Base-by-base conservation (phyloP, 345 rosid genomes). In the Populus pruinosa region DNA sequence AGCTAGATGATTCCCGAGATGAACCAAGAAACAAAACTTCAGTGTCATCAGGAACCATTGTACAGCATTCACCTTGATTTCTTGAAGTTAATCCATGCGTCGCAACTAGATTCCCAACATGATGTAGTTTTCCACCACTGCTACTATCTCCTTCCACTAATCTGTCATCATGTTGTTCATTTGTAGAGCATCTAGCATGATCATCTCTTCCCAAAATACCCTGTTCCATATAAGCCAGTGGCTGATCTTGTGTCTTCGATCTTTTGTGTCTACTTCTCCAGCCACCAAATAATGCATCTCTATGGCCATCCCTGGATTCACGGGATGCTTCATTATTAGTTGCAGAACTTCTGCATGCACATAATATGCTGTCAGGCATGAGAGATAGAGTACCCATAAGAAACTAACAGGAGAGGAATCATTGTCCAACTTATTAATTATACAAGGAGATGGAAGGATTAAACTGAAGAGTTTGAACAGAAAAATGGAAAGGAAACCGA, bases 251-350 rank as follows among this genome's bases (percentile, higher is more conserved):
- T 76, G 70, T 69, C 82, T 62, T 82, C 23, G 75, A 66, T 71
- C 70, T 72, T 84, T 66, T 80, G 56, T 39, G 82, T 1, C 83
- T 88, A 78, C 87, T 87, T 89, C 91, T 85, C 97, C 99, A 96
- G 44, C 90, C 87, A 81, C 84, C 83, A 72, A 76, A 49, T 43
- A 63, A 56, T 69, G 35, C 56, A 75, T 78, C 85, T 78, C 84
- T 76, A 76, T 67, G 74, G 33, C 66, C 77, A 81, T 53, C 56
- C 78, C 83, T 76, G 69, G 74, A 71, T 78, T 76, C 84, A 78
- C 33, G 25, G 55, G 81, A 53, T 72, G 74, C 81, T 53, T 41
- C 78, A 65, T 72, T 59, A 59, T 63, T 74, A 83, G 62, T 25
- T 72, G 67, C 72, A 70, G 80, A 72, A 81, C 84, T 72, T 83